A percentile compares a stretch with the other conserved stretches of the same genome.
Conservation (phyloP, 371 early-diverging fungal species). For the Dichotomocladium elegans region DNA sequence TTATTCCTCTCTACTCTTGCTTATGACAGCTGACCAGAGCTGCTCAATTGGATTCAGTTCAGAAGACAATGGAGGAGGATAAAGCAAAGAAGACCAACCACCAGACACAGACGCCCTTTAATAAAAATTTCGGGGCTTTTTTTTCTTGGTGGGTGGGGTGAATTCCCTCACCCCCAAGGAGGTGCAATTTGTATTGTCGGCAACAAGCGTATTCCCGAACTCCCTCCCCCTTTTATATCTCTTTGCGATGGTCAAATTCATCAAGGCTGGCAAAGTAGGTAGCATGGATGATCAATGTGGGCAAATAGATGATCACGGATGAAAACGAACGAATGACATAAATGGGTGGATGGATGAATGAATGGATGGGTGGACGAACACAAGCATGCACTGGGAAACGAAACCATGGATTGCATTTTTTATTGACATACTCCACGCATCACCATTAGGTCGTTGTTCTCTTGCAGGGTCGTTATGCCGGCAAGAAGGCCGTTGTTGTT, state of each 20-base stretch:
- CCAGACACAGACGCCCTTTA: no score
- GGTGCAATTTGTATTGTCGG: no score
- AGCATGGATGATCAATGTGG: not conserved
- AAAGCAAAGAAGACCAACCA: no score
- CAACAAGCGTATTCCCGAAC: no score
- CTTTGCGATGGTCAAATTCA: slow-evolving; percentile 71
- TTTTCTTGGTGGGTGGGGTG: no score
- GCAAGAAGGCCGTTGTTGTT: slow-evolving; percentile 98
- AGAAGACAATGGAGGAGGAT: no score
- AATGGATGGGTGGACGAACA: no score
- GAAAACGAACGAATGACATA: not conserved
- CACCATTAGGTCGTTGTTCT: slow-evolving; percentile 86
- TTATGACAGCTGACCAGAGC: no score
- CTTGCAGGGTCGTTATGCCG: slow-evolving; percentile 97
- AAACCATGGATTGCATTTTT: not conserved
- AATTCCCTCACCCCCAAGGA: no score
- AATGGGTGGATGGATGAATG: slow-evolving; percentile 3
- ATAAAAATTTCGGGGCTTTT: no score
- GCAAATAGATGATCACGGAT: slow-evolving; percentile 16
- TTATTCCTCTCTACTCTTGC: no score
- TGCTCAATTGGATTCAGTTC: no score
- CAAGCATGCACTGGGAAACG: not conserved
- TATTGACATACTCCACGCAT: not conserved
- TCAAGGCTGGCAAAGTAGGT: slow-evolving; percentile 69
- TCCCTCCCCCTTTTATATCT: slow-evolving; percentile 2